phyloP scores from a whole-genome alignment of 2,329 filamentous ascomycete species.

The Aspergillus ruber region DNA sequence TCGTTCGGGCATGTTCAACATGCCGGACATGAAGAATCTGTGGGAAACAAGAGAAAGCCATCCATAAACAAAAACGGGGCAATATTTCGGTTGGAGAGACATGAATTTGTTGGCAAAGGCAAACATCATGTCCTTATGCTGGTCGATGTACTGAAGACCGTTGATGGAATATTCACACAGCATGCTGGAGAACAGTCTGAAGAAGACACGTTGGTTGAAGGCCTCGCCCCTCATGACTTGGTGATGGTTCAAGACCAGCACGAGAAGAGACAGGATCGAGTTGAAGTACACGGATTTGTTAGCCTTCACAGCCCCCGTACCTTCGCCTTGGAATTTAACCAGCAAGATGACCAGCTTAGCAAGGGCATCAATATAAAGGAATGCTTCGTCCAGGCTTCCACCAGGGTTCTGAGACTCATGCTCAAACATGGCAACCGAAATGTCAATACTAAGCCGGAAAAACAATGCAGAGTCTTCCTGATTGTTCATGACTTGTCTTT shows the following conservation, averaged over 20 bases:
- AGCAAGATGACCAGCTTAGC: constrained; percentile 73
- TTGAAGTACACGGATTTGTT: constrained; percentile 68
- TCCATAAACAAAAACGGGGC: constrained; percentile 75
- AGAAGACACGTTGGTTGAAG: constrained; percentile 86
- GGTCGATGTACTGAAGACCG: constrained; percentile 52
- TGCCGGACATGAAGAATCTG: constrained; percentile 71
- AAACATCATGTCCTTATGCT: constrained; percentile 64
- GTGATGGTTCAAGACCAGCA: constrained; percentile 78
- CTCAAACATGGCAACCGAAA: constrained; percentile 72
- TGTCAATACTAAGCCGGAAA: constrained; percentile 72
- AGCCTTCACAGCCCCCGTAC: constrained; percentile 51
- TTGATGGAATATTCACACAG: constrained; percentile 65
- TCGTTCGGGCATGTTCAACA: constrained; percentile 63
- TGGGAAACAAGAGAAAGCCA: constrained; percentile 83
- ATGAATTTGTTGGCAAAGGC: constrained; percentile 66
- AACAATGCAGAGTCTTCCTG: constrained; percentile 75
- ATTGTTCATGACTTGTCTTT: constrained; percentile 63
- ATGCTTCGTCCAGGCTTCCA: constrained; percentile 55
- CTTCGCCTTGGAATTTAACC: constrained; percentile 63
- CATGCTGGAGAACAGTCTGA: constrained; percentile 77
- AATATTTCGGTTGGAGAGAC: constrained; percentile 66
- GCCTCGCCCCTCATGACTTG: constrained; percentile 71
- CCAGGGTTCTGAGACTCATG: constrained; percentile 56
- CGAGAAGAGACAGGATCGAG: constrained; percentile 67
- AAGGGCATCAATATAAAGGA: constrained; percentile 68